Base-by-base conservation (phyloP, 2,329 filamentous ascomycete species). In the Cercospora citrullina region DNA sequence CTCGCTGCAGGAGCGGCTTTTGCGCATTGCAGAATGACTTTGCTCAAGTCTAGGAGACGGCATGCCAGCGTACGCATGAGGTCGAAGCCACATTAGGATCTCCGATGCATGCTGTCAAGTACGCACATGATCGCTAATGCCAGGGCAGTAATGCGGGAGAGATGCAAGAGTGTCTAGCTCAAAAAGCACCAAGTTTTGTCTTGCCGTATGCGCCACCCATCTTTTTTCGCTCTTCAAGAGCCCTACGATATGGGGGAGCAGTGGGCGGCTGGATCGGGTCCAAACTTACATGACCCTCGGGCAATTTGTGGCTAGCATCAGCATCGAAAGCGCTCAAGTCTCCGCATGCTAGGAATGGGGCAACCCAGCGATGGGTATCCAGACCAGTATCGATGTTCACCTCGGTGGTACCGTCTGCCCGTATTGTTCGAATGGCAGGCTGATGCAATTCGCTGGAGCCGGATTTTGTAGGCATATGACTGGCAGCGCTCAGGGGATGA, bases 201-300 rank as follows among this genome's bases (percentile, higher is more conserved):
- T 91, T 93, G 4, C 90, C 90, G 77, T 92, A 92, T 4, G 90
- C 90, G 4, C 92, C 92, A 16, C 92, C 92, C 68, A 88, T 87
- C 68, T 88, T 83, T 79, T 90, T 91, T 74, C 91, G 87, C 83
- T 95, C 86, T 79, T 98, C 94, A 68, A 99, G 82, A 12, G 95
- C 95, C 65, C 90, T 88, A 79, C 94, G 96, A 77, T 99, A 99
- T 0, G 95, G 95, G 12, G 95, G 95, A 9, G 95, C 95, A 39
- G 95, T 99, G 0, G 95, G 95, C 30, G 94, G 94, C 78, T 98
- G 95, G 33, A 99, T 87, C 0, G 95, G 95, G 77, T 97, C 93
- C 60, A 98, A 85, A 73, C 91, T 94, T 63, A 96, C 87, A 76
- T 96, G 88, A 72, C 93, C 91, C 68, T 94, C 91, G 0, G 95